phyloP scores from a whole-genome alignment of 129 eudicot species.

The Lactuca sativa region DNA sequence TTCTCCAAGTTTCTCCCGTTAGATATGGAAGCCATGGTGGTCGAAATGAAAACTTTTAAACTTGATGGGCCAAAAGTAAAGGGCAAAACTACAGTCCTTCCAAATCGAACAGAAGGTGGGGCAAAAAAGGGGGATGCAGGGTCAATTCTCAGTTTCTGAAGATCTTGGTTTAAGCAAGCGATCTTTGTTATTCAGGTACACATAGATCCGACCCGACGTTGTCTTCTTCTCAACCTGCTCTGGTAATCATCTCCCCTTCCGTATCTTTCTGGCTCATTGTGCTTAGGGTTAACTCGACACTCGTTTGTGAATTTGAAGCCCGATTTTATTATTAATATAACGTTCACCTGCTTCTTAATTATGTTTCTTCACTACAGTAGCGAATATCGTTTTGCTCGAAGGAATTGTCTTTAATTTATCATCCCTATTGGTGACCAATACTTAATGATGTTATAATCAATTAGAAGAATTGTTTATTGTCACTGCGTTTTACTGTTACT shows the following conservation, averaged over 20 bases:
- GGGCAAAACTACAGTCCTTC: slow-evolving; percentile 4
- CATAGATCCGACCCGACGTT: slow-evolving; percentile 3
- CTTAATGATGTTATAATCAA: background rate
- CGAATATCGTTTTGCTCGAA: background rate
- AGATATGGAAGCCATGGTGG: background rate
- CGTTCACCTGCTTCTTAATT: background rate
- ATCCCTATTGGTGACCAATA: background rate
- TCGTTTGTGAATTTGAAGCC: slow-evolving; percentile 2
- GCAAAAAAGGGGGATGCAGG: slow-evolving; percentile 1
- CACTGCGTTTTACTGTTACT: background rate
- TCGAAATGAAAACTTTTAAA: background rate
- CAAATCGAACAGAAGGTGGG: background rate
- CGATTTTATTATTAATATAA: background rate
- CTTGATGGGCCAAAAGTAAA: slow-evolving; percentile 8
- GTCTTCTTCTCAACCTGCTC: background rate
- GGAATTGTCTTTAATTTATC: background rate
- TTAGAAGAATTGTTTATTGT: background rate
- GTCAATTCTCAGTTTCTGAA: background rate
- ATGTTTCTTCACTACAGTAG: background rate
- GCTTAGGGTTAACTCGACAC: slow-evolving; percentile 13
- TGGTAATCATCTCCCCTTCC: slow-evolving; percentile 12
- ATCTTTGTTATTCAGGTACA: slow-evolving; percentile 20
- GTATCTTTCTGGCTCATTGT: background rate
- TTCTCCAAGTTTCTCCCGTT: background rate
- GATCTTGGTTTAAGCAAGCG: background rate